phyloP scores from a whole-genome alignment of 2,329 filamentous ascomycete species.

The Coniochaeta prunicola region DNA sequence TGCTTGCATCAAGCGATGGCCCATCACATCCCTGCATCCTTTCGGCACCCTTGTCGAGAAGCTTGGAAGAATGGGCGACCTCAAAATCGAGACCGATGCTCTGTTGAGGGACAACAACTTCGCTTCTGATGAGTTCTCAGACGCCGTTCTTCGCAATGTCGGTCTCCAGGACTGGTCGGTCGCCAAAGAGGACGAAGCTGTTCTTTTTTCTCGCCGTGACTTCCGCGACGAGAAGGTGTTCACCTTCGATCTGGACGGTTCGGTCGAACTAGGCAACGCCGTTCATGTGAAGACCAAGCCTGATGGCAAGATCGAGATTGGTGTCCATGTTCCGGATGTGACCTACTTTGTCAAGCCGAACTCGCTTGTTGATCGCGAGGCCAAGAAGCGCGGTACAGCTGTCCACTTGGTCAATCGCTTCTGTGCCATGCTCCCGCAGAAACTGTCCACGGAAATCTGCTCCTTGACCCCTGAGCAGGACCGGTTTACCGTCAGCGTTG shows the following conservation, averaged over 20 bases:
- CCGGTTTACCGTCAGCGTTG: conserved; percentile 82
- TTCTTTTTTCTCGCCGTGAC: conserved; percentile 70
- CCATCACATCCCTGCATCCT: conserved; percentile 97
- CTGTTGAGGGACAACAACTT: conserved; percentile 98
- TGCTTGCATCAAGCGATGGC: conserved; percentile 98
- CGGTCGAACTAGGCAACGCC: conserved; percentile 83
- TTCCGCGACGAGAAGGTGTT: conserved; percentile 85
- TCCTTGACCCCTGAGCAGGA: conserved; percentile 83
- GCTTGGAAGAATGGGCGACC: conserved; percentile 92
- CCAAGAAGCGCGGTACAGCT: conserved; percentile 93
- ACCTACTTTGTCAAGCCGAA: conserved; percentile 96
- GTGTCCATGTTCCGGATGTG: conserved; percentile 90
- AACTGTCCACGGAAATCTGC: conserved; percentile 80
- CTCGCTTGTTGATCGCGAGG: conserved; percentile 91
- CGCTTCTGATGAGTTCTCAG: conserved; percentile 92
- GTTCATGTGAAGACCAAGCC: conserved; percentile 80
- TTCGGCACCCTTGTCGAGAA: conserved; percentile 97
- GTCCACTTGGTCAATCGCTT: conserved; percentile 89
- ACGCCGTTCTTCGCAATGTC: conserved; percentile 89
- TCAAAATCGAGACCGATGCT: conserved; percentile 96
- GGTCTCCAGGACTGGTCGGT: conserved; percentile 89
- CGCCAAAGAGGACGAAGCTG: conserved; percentile 70
- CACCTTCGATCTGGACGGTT: conserved; percentile 85
- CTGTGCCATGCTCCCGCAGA: conserved; percentile 81
- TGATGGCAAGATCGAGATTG: conserved; percentile 86